Percentiles rank a stretch among this genome's conserved stretches.
Conservation (phyloP, 176 grass and related monocot species). For the Olyra latifolia region DNA sequence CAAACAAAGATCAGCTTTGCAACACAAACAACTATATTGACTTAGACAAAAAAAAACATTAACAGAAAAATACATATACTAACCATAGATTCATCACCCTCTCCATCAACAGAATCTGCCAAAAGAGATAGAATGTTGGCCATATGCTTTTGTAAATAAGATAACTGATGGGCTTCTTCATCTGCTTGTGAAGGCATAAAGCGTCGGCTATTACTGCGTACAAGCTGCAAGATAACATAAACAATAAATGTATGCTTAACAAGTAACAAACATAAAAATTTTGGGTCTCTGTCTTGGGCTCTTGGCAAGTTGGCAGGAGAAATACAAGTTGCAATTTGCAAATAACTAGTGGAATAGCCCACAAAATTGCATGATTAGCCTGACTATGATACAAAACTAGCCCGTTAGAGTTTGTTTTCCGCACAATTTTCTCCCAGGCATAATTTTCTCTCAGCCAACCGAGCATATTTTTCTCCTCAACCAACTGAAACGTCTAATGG, state of each 20-base stretch:
- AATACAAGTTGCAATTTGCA: conserved; percentile 10
- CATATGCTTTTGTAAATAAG: conserved; percentile 97
- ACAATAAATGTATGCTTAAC: conserved; percentile 19
- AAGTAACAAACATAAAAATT: conserved; percentile 17
- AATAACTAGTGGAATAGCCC: not conserved
- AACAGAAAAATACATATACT: conserved; percentile 31
- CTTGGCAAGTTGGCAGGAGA: not conserved
- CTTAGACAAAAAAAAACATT: not conserved
- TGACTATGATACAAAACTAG: too few relatives aligned
- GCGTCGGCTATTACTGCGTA: conserved; percentile 85
- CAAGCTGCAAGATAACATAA: conserved; percentile 65
- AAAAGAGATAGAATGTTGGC: conserved; percentile 76
- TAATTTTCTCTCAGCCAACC: too few relatives aligned
- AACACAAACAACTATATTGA: not conserved
- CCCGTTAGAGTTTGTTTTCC: too few relatives aligned
- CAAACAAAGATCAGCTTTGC: not conserved
- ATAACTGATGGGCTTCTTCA: conserved; percentile 94
- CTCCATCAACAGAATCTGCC: conserved; percentile 67
- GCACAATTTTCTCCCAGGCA: too few relatives aligned
- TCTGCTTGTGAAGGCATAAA: conserved; percentile 95
- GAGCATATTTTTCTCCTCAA: too few relatives aligned
- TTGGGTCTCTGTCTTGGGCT: not conserved
- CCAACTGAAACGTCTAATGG: too few relatives aligned
- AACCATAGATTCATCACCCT: conserved; percentile 89
- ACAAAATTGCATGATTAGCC: not conserved